phyloP scores from a whole-genome alignment of 2,329 filamentous ascomycete species.

The Pseudovirgaria hyperparasitica region DNA sequence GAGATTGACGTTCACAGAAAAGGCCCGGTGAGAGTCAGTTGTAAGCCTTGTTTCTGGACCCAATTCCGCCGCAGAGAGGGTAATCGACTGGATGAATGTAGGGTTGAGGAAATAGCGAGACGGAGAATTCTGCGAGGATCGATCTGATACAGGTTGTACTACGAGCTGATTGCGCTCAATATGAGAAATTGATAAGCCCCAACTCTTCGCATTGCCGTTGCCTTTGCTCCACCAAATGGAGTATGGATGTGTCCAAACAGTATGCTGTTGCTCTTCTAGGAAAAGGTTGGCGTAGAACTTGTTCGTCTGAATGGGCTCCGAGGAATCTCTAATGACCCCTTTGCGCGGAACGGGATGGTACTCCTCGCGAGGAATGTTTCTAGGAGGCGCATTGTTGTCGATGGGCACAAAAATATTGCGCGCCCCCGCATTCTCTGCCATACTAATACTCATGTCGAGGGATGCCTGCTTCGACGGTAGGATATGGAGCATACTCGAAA shows the following conservation, averaged over 20 bases:
- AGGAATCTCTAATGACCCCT: conserved; percentile 25
- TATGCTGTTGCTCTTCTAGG: conserved; percentile 55
- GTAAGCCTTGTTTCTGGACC: conserved; percentile 43
- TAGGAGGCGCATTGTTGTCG: conserved; percentile 25
- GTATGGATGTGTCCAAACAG: conserved; percentile 58
- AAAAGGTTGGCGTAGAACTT: conserved; percentile 64
- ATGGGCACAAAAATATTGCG: conserved; percentile 30
- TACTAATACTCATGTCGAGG: too few relatives aligned
- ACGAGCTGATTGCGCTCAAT: conserved; percentile 53
- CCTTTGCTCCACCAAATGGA: conserved; percentile 29
- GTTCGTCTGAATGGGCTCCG: conserved; percentile 52
- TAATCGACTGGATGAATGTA: conserved; percentile 65
- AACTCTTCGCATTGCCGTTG: conserved; percentile 44
- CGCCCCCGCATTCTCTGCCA: too few relatives aligned
- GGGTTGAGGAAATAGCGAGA: conserved; percentile 67
- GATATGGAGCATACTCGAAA: too few relatives aligned
- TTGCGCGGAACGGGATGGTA: conserved; percentile 28
- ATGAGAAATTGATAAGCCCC: conserved; percentile 70
- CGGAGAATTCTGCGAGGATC: too few relatives aligned
- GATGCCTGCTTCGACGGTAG: too few relatives aligned
- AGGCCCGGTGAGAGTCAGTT: conserved; percentile 39
- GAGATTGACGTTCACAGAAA: conserved; percentile 57
- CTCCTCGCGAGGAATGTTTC: conserved; percentile 23
- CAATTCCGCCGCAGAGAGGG: conserved; percentile 68
- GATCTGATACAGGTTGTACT: conserved; percentile 30